Conservation (phyloP, 2,329 filamentous ascomycete genomes). For the Paraconiothyrium sp. region DNA sequence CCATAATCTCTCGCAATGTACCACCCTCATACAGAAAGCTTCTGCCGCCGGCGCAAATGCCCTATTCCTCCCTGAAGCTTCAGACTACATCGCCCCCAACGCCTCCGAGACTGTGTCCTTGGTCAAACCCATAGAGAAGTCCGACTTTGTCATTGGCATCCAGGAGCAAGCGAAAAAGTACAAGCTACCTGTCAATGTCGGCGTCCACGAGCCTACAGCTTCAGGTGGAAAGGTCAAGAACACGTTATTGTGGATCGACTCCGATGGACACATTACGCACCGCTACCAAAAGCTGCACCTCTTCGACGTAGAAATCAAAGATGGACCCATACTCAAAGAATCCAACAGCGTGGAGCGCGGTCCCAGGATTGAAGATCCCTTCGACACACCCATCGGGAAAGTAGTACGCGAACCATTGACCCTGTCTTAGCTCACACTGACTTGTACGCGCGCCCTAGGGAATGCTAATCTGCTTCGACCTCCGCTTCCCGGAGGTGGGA, state of each 20-base stretch:
- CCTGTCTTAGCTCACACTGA: no score
- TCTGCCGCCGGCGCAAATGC: conserved; percentile 80
- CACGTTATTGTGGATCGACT: conserved; percentile 73
- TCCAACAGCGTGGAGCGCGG: conserved; percentile 76
- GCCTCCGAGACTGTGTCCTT: conserved; percentile 75
- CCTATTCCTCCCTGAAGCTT: conserved; percentile 91
- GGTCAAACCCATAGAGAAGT: conserved; percentile 70
- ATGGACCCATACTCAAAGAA: conserved; percentile 69
- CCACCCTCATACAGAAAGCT: conserved; percentile 75
- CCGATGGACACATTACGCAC: conserved; percentile 65
- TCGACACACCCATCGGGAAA: conserved; percentile 76
- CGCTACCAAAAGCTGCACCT: conserved; percentile 90
- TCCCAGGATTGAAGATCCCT: conserved; percentile 69
- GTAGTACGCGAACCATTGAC: conserved; percentile 51
- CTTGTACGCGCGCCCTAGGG: conserved; percentile 53
- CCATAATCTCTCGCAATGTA: conserved; percentile 83
- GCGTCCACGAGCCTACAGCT: conserved; percentile 70
- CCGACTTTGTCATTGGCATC: conserved; percentile 80
- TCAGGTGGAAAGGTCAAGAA: conserved; percentile 67
- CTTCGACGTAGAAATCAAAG: conserved; percentile 75
- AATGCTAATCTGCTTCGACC: conserved; percentile 87
- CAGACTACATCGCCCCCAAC: conserved; percentile 82
- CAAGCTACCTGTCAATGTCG: conserved; percentile 80
- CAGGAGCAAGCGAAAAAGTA: conserved; percentile 71
- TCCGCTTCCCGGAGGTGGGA: conserved; percentile 82